phyloP scores from a whole-genome alignment of 495 filamentous ascomycete species.

The Penicillium roqueforti region DNA sequence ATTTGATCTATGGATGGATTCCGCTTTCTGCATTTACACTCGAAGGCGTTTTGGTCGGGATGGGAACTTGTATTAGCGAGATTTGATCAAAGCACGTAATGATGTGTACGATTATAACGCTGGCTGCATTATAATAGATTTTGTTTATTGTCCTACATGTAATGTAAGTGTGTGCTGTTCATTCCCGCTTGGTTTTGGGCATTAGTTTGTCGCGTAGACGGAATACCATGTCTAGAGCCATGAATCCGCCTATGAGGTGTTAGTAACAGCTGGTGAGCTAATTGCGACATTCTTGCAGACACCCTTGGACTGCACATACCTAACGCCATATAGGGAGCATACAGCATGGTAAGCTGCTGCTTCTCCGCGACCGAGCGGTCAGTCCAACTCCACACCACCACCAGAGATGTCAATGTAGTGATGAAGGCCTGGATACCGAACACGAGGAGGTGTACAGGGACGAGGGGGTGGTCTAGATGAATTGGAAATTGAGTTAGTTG shows the following conservation, averaged over 20 bases:
- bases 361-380: conserved; percentile 54
- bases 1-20: conserved; percentile 53
- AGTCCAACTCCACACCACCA: conserved; percentile 53
- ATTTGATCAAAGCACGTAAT: conserved; percentile 16
- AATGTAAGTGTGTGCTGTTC: not conserved
- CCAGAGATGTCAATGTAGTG: conserved; percentile 68
- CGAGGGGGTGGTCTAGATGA: conserved; percentile 49
- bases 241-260: conserved; percentile 43
- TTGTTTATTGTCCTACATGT: not conserved
- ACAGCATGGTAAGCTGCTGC: conserved; percentile 56
- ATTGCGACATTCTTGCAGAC: not conserved
- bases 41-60: conserved; percentile 9
- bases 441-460: conserved; percentile 63
- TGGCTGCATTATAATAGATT: conserved; percentile 6
- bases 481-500: conserved; percentile 8
- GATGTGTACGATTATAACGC: conserved; percentile 23
- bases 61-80: conserved; percentile 24
- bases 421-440: conserved; percentile 67
- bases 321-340: conserved; percentile 67
- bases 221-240: conserved; percentile 53
- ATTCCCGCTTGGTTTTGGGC: conserved; percentile 36
- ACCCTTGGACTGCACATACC: conserved; percentile 51
- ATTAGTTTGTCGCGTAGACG: conserved; percentile 37
- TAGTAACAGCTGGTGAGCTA: conserved; percentile 4
- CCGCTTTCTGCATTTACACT: conserved; percentile 13